phyloP scores from a whole-genome alignment of 2,329 filamentous ascomycete species.

The Thelonectria discophora region DNA sequence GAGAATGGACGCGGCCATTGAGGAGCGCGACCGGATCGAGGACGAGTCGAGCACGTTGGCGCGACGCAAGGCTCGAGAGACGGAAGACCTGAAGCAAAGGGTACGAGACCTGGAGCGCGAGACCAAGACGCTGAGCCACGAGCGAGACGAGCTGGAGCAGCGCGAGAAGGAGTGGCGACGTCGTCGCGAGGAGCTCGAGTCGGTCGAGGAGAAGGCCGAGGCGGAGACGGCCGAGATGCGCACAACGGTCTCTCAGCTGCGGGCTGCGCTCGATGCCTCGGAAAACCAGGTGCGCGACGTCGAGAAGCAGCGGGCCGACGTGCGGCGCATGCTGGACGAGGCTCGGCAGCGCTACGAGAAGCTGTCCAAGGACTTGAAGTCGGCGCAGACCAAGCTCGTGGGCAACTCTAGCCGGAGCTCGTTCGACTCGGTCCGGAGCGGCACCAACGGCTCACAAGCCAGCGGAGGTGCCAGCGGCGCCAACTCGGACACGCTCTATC shows the following conservation, averaged over 20 bases:
- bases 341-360: conserved; percentile 80
- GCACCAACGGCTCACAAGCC: conserved; percentile 43
- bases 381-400: conserved; percentile 58
- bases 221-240: conserved; percentile 81
- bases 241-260: conserved; percentile 78
- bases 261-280: conserved; percentile 83
- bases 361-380: conserved; percentile 72
- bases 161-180: conserved; percentile 78
- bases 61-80: conserved; percentile 79
- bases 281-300: conserved; percentile 85
- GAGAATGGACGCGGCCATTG: conserved; percentile 87
- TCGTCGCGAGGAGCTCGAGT: conserved; percentile 79
- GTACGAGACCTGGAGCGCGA: conserved; percentile 84
- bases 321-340: conserved; percentile 81
- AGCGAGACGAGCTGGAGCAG: conserved; percentile 80
- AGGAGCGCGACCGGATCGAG: conserved; percentile 91
- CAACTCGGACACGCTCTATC: conserved; percentile 66
- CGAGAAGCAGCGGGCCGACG: conserved; percentile 81
- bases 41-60: conserved; percentile 85
- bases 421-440: conserved; percentile 50
- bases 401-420: conserved; percentile 57
- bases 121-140: conserved; percentile 73
- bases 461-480: conserved; percentile 35
- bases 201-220: conserved; percentile 70
- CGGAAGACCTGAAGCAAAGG: conserved; percentile 84